A percentile compares a stretch with the other conserved stretches of the same genome.
These are phyloP conservation scores for Monosporascus ibericus DNA, from an alignment of 2,329 filamentous ascomycete species.

Conservation along the genomic window DNA sequence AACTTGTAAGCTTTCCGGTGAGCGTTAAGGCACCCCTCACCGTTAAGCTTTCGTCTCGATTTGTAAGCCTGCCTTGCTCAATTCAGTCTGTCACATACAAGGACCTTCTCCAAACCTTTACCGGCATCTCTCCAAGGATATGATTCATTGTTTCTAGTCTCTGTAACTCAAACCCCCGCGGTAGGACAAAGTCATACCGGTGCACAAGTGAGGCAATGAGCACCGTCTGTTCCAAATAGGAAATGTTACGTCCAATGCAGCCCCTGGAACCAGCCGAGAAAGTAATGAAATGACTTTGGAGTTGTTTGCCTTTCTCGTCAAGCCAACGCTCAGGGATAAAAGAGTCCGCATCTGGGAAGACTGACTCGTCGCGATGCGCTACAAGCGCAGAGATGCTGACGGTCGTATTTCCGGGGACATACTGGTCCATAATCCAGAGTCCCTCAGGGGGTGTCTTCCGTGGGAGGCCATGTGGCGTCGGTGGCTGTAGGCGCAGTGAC, in stretches of 20 bases:
- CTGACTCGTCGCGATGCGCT: slow-evolving; percentile 30
- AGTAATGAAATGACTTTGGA: slow-evolving; percentile 32
- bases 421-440: slow-evolving; percentile 35
- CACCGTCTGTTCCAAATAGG: slow-evolving; percentile 40
- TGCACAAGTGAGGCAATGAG: slow-evolving; percentile 35
- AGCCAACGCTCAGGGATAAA: slow-evolving; percentile 37
- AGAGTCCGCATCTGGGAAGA: slow-evolving; percentile 31
- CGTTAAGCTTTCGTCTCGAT: background rate
- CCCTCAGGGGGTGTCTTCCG: slow-evolving; percentile 40
- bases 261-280: slow-evolving; percentile 25
- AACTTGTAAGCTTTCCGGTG: too few species aligned
- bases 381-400: slow-evolving; percentile 37
- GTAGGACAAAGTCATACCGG: slow-evolving; percentile 34
- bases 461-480: slow-evolving; percentile 35
- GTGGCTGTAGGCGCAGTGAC: slow-evolving; percentile 37
- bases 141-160: slow-evolving; percentile 21
- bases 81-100: background rate
- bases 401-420: slow-evolving; percentile 35
- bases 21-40: too few species aligned
- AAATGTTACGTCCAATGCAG: slow-evolving; percentile 27
- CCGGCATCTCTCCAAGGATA: slow-evolving; percentile 15
- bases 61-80: too few species aligned
- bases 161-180: slow-evolving; percentile 20
- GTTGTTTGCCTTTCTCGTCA: slow-evolving; percentile 30
- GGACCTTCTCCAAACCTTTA: slow-evolving; percentile 21